Conservation (phyloP, 805 yeast genomes). For the Schwanniomyces pseudopolymorphus region DNA sequence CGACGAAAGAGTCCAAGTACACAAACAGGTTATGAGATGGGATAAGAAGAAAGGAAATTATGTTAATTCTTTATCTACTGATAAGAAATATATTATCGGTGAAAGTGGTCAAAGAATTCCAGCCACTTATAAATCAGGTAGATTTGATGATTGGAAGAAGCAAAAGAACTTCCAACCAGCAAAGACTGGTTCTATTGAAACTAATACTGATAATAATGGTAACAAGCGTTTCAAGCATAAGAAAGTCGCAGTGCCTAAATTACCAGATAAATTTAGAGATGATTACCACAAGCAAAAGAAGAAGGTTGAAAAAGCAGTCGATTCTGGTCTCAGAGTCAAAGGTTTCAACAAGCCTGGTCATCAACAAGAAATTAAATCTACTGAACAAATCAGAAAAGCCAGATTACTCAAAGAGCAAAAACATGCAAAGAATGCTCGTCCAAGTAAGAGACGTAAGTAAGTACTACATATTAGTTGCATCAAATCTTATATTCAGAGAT, state of each 20-base stretch:
- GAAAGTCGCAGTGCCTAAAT: constrained; percentile 73
- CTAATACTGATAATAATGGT: constrained; percentile 22
- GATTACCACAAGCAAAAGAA: constrained; percentile 80
- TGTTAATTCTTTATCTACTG: constrained; percentile 75
- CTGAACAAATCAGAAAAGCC: constrained; percentile 76
- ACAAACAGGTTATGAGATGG: constrained; percentile 82
- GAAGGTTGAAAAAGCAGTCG: constrained; percentile 78
- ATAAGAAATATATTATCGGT: constrained; percentile 85
- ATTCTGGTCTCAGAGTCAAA: constrained; percentile 68
- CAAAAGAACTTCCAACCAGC: constrained; percentile 56
- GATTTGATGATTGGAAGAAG: constrained; percentile 88
- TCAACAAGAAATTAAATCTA: constrained; percentile 58
- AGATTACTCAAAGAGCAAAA: constrained; percentile 70
- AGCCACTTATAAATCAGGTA: constrained; percentile 87
- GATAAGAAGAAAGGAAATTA: constrained; percentile 91
- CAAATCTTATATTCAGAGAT: neutral
- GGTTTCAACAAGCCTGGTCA: constrained; percentile 55
- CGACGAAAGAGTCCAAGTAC: constrained; percentile 70
- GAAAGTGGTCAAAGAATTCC: constrained; percentile 93
- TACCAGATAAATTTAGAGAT: constrained; percentile 89
- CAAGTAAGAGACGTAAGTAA: constrained; percentile 34
- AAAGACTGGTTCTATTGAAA: constrained; percentile 57
- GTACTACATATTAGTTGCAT: neutral
- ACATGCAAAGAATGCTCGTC: constrained; percentile 84
- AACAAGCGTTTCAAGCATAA: constrained; percentile 66